Evolutionary conservation across 768 basidiomycete genomes (phyloP).

Genomic region (Pleurotus salmoneostramineus): DNA sequence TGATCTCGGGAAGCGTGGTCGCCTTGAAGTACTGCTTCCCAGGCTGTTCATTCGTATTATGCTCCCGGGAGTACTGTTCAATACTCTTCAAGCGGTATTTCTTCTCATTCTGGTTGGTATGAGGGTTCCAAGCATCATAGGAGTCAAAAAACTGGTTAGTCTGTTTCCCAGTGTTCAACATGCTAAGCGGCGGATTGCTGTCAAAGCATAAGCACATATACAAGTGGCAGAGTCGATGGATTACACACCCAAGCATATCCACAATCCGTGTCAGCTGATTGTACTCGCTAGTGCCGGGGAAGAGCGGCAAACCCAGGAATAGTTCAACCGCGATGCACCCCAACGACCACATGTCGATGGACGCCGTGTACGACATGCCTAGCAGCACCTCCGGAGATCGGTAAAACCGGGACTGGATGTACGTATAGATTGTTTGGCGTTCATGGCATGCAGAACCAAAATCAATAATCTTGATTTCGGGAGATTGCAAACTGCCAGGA

Average conservation of each 20-base stretch:
- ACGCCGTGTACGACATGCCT: conserved; percentile 88
- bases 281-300: conserved; percentile 99
- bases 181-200: conserved; percentile 86
- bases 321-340: conserved; percentile 99
- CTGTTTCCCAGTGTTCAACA: conserved; percentile 97
- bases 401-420: conserved; percentile 99
- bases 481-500: conserved; percentile 77
- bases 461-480: conserved; percentile 98
- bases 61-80: conserved; percentile 94
- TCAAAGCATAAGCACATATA: not conserved
- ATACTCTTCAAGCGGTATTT: conserved; percentile 86
- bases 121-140: conserved; percentile 54
- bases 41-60: conserved; percentile 93
- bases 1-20: conserved; percentile 88
- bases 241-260: conserved; percentile 93
- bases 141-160: conserved; percentile 90
- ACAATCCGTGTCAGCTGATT: conserved; percentile 96
- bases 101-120: conserved; percentile 72
- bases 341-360: conserved; percentile 99
- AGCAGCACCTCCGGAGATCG: conserved; percentile 96
- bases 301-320: conserved; percentile 92
- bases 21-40: conserved; percentile 99
- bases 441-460: conserved; percentile 99
- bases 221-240: not conserved
- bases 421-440: conserved; percentile 99